These are phyloP conservation scores for Cryptococcus sp. DNA, from an alignment of 1,284 basidiomycete genomes.

Conservation along the genomic window DNA sequence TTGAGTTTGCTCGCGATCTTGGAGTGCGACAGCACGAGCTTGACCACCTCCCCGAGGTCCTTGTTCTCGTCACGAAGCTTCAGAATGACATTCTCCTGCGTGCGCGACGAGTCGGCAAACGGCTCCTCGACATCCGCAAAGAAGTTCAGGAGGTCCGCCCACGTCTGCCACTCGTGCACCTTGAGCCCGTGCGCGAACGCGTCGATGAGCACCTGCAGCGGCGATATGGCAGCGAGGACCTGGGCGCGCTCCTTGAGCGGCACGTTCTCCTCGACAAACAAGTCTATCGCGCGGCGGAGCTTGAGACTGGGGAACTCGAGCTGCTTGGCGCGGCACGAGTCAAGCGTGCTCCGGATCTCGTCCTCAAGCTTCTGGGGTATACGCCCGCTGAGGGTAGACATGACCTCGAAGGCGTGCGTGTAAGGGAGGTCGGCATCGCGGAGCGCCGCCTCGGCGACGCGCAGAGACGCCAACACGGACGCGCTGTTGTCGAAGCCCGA, in stretches of 20 bases:
- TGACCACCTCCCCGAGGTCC: constrained; percentile 85
- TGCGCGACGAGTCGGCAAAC: constrained; percentile 73
- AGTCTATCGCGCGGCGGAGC: constrained; percentile 60
- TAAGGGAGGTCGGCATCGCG: constrained; percentile 85
- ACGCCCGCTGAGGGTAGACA: constrained; percentile 87
- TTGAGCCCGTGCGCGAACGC: constrained; percentile 80
- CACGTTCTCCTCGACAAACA: constrained; percentile 78
- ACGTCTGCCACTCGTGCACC: constrained; percentile 69
- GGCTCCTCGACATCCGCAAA: constrained; percentile 73
- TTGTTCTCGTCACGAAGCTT: constrained; percentile 88
- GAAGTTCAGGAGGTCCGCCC: constrained; percentile 48
- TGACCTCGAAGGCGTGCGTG: constrained; percentile 75
- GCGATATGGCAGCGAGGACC: constrained; percentile 68
- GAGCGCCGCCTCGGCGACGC: constrained; percentile 43
- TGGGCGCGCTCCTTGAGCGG: constrained; percentile 71
- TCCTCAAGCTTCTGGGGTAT: constrained; percentile 92
- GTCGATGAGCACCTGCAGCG: constrained; percentile 74
- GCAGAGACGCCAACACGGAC: constrained; percentile 40
- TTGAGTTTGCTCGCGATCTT: constrained; percentile 92
- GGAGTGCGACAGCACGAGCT: constrained; percentile 88
- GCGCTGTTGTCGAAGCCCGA: constrained; percentile 89
- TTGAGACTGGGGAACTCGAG: constrained; percentile 77
- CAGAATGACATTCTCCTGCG: constrained; percentile 84
- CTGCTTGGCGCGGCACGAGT: constrained; percentile 66
- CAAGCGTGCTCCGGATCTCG: constrained; percentile 72